These are phyloP conservation scores for Pleurotus pulmonarius DNA, from an alignment of 768 basidiomycete genomes.

Conservation along the genomic window DNA sequence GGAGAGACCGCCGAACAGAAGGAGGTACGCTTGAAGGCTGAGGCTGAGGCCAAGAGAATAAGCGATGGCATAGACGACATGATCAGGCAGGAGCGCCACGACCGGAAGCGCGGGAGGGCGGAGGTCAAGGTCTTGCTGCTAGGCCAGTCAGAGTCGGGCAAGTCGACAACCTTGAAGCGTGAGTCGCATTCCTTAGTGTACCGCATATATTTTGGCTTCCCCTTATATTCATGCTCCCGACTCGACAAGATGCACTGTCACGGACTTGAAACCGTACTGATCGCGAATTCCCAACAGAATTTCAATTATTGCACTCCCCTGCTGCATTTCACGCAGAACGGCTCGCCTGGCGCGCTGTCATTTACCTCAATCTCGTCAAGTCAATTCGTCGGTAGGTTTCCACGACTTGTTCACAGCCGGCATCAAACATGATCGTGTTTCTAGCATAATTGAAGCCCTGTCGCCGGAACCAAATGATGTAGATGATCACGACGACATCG, in stretches of 20 bases:
- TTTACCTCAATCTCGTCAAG: constrained; percentile 84
- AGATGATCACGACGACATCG: constrained; percentile 57
- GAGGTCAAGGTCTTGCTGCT: constrained; percentile 77
- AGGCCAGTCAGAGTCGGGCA: constrained; percentile 88
- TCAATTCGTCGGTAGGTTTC: constrained; percentile 64
- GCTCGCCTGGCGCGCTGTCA: constrained; percentile 83
- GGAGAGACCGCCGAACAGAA: constrained; percentile 70
- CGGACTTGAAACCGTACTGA: constrained; percentile 6
- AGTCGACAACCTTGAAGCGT: constrained; percentile 88
- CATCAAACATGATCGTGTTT: constrained; percentile 12
- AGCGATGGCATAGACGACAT: constrained; percentile 79
- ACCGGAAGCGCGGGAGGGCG: constrained; percentile 48
- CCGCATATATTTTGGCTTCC: not conserved
- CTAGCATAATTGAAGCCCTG: constrained; percentile 71
- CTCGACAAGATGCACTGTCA: not conserved
- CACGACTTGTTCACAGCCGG: constrained; percentile 11
- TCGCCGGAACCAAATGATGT: constrained; percentile 57
- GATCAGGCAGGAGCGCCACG: constrained; percentile 62
- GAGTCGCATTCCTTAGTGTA: constrained; percentile 34
- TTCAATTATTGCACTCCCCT: constrained; percentile 77
- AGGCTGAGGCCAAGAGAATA: constrained; percentile 67
- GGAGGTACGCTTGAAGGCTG: constrained; percentile 59
- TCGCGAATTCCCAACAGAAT: constrained; percentile 47
- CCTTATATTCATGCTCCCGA: not conserved
- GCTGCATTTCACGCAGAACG: constrained; percentile 76